Evolutionary conservation across 306 rosid species (phyloP).

Genomic region (Alnus glutinosa): DNA sequence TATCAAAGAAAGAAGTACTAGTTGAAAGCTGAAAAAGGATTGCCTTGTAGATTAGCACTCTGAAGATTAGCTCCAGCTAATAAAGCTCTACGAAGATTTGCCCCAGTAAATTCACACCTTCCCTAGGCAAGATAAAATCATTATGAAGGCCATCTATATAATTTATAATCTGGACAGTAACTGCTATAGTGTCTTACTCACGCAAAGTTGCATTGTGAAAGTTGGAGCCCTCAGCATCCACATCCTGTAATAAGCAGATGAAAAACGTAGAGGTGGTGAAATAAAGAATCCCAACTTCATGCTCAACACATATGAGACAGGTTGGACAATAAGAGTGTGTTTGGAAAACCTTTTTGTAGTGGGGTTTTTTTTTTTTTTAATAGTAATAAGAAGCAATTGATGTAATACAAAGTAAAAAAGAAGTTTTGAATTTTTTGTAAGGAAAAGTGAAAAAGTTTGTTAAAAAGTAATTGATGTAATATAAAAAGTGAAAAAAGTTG

Average conservation of each 20-base stretch:
- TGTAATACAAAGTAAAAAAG: no score
- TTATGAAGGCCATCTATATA: slow-evolving; percentile 33
- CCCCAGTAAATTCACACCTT: slow-evolving; percentile 98
- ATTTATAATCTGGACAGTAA: slow-evolving; percentile 22
- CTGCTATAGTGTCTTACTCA: slow-evolving; percentile 62
- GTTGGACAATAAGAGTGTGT: not conserved
- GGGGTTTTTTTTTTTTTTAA: no score
- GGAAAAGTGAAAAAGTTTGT: no score
- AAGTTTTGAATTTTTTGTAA: no score
- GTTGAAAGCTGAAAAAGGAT: slow-evolving; percentile 8
- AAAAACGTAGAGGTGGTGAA: slow-evolving; percentile 9
- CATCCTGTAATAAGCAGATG: slow-evolving; percentile 57
- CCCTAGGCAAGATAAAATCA: slow-evolving; percentile 61
- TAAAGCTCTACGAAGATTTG: slow-evolving; percentile 91
- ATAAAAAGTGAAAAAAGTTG: no score
- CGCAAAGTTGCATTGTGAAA: slow-evolving; percentile 89
- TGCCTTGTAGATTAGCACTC: slow-evolving; percentile 97
- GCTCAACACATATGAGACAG: slow-evolving; percentile 22
- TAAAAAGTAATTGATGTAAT: no score
- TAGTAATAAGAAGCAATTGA: no score
- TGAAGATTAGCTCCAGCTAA: slow-evolving; percentile 85
- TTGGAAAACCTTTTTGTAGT: no score
- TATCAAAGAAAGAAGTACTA: not conserved
- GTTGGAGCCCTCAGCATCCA: slow-evolving; percentile 83
- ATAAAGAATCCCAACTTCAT: slow-evolving; percentile 19